Evolutionary conservation across 306 rosid species (phyloP).

Genomic region (Hippophae tibetana): DNA sequence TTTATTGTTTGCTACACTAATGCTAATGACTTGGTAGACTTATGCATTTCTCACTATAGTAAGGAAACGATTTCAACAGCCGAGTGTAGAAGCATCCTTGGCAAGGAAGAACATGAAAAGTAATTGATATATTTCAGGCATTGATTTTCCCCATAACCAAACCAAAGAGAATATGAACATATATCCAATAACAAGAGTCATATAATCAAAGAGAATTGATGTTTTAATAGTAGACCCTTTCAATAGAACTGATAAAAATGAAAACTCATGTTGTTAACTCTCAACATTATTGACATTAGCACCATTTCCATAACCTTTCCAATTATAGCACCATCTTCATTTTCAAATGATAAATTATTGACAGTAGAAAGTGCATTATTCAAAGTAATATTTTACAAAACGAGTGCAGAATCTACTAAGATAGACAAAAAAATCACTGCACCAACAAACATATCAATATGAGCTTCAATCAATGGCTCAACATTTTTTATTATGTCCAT

Average conservation of each 20-base stretch:
- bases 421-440: too few relatives aligned
- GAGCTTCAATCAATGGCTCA: too few relatives aligned
- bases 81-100: constrained; percentile 97
- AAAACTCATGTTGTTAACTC: constrained; percentile 37
- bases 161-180: constrained; percentile 61
- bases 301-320: constrained; percentile 35
- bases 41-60: constrained; percentile 19
- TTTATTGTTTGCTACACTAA: too few relatives aligned
- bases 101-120: constrained; percentile 85
- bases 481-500: too few relatives aligned
- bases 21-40: too few relatives aligned
- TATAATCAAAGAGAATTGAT: constrained; percentile 83
- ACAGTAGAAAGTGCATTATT: constrained; percentile 76
- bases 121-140: constrained; percentile 89
- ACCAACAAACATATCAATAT: too few relatives aligned
- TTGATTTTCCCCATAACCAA: constrained; percentile 92
- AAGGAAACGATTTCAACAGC: constrained; percentile 93
- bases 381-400: constrained; percentile 74
- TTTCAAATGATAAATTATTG: constrained; percentile 57
- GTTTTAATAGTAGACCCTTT: constrained; percentile 55
- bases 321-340: constrained; percentile 52
- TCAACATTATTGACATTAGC: constrained; percentile 55
- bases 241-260: constrained; percentile 55
- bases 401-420: constrained; percentile 47
- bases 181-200: constrained; percentile 94